Conservation (phyloP, 106 monocot genomes). For the Allium sativum region DNA sequence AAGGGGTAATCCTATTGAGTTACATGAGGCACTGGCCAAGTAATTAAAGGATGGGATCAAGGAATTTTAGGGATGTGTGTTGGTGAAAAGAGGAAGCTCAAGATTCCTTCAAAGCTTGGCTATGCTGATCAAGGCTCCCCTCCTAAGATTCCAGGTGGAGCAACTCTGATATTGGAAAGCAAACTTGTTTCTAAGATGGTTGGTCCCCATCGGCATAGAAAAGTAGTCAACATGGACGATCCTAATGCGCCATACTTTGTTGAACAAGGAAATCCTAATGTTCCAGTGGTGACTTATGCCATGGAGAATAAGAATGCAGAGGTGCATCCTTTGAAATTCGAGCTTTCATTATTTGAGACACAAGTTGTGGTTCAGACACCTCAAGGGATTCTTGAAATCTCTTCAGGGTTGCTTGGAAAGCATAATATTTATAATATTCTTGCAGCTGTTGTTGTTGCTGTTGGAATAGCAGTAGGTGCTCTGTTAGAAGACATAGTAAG, state of each 20-base stretch:
- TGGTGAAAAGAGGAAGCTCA: no score
- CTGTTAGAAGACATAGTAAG: slow-evolving; percentile 84
- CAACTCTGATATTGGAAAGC: no score
- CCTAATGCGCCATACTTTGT: slow-evolving; percentile 62
- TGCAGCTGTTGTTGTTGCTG: slow-evolving; percentile 79
- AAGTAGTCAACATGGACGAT: slow-evolving; percentile 91
- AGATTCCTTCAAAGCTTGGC: no score
- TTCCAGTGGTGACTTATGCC: slow-evolving; percentile 78
- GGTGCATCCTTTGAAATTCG: slow-evolving; percentile 63
- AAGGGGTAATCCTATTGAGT: no score
- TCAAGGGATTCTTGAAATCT: slow-evolving; percentile 80
- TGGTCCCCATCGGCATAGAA: slow-evolving; percentile 69
- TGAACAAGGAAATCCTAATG: slow-evolving; percentile 55
- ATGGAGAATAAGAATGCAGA: slow-evolving; percentile 83
- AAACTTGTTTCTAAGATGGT: slow-evolving; percentile 78
- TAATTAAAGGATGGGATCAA: no score
- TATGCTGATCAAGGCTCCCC: no score
- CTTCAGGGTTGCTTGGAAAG: slow-evolving; percentile 79
- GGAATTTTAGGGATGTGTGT: no score
- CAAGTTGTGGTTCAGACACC: slow-evolving; percentile 85
- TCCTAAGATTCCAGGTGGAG: no score
- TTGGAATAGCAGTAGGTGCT: slow-evolving; percentile 81
- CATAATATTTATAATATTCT: slow-evolving; percentile 84
- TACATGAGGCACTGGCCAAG: no score
- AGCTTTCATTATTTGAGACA: slow-evolving; percentile 85